Evolutionary conservation across 2,329 filamentous ascomycete species (phyloP).

Genomic region (Zymoseptoria crescenta): DNA sequence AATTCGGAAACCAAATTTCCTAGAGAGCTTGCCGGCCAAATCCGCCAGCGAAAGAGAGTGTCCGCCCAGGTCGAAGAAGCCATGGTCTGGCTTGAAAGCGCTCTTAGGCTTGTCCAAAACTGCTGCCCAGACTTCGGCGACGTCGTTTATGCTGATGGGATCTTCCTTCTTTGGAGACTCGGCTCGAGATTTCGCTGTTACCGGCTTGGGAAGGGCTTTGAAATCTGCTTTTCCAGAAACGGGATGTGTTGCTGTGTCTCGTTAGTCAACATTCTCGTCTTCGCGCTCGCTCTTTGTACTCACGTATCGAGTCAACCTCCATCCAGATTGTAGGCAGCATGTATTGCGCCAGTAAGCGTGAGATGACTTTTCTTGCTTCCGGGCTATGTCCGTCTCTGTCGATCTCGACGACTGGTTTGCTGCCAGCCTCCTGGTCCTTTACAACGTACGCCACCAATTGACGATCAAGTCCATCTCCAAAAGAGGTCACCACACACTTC

Average conservation of each 20-base stretch:
- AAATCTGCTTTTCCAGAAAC: slow-evolving; percentile 74
- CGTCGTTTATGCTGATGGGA: slow-evolving; percentile 57
- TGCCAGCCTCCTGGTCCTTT: slow-evolving; percentile 52
- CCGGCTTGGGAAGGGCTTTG: slow-evolving; percentile 61
- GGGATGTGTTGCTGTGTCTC: slow-evolving; percentile 51
- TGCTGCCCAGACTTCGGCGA: slow-evolving; percentile 65
- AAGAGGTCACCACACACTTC: slow-evolving; percentile 63
- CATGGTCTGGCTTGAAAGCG: slow-evolving; percentile 60
- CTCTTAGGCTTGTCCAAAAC: slow-evolving; percentile 57
- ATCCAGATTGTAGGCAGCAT: slow-evolving; percentile 79
- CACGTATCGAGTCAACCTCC: slow-evolving; percentile 55
- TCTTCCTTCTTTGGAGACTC: slow-evolving; percentile 55
- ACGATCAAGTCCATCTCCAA: slow-evolving; percentile 66
- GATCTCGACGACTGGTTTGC: slow-evolving; percentile 55
- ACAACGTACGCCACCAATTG: slow-evolving; percentile 73
- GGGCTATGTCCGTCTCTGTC: slow-evolving; percentile 66
- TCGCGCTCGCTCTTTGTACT: not conserved
- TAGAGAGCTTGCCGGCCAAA: slow-evolving; percentile 61
- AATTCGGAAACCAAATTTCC: slow-evolving; percentile 64
- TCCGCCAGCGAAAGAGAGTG: slow-evolving; percentile 73
- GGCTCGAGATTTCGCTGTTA: slow-evolving; percentile 47
- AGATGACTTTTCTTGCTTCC: slow-evolving; percentile 56
- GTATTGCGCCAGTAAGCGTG: slow-evolving; percentile 65
- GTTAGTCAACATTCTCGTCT: not conserved
- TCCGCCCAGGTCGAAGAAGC: slow-evolving; percentile 74